Conservation (phyloP, 2,329 filamentous ascomycete genomes). For the Fusarium udum region DNA sequence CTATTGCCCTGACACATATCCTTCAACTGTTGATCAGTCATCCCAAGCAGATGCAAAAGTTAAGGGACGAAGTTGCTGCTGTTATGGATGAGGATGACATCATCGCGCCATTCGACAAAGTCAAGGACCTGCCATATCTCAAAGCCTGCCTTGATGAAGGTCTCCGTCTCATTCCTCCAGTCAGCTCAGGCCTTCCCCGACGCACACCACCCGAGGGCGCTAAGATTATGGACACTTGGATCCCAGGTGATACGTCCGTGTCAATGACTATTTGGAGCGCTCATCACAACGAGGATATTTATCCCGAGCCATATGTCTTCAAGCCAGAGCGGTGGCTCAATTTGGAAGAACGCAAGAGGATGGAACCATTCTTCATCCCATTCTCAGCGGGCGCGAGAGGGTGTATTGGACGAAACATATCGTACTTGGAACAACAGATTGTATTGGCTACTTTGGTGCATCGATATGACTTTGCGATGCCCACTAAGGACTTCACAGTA, state of each 20-base stretch:
- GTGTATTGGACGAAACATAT: slow-evolving; percentile 54
- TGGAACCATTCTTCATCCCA: slow-evolving; percentile 51
- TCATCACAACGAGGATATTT: slow-evolving; percentile 53
- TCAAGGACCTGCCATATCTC: slow-evolving; percentile 62
- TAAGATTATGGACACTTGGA: slow-evolving; percentile 44
- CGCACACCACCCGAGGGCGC: slow-evolving; percentile 44
- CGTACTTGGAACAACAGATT: slow-evolving; percentile 57
- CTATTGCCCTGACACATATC: slow-evolving; percentile 60
- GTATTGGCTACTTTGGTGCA: slow-evolving; percentile 54
- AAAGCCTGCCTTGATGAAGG: slow-evolving; percentile 61
- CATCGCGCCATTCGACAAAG: slow-evolving; percentile 59
- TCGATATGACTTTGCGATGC: slow-evolving; percentile 51
- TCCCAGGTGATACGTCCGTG: slow-evolving; percentile 52
- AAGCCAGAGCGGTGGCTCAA: slow-evolving; percentile 54
- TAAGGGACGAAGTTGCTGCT: slow-evolving; percentile 57
- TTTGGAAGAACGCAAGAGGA: slow-evolving; percentile 42
- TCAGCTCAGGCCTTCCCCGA: slow-evolving; percentile 40
- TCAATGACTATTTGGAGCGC: slow-evolving; percentile 50
- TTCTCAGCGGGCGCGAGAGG: slow-evolving; percentile 54
- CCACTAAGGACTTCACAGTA: neutral
- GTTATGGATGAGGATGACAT: slow-evolving; percentile 54
- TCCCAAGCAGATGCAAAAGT: slow-evolving; percentile 50
- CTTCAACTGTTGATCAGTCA: slow-evolving; percentile 62
- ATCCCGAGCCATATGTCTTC: slow-evolving; percentile 52
- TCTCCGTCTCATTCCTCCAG: slow-evolving; percentile 47